A percentile compares a stretch with the other conserved stretches of the same genome.
Conservation (phyloP, 371 early-diverging fungal genomes). For the Syncephalastrum racemosum region DNA sequence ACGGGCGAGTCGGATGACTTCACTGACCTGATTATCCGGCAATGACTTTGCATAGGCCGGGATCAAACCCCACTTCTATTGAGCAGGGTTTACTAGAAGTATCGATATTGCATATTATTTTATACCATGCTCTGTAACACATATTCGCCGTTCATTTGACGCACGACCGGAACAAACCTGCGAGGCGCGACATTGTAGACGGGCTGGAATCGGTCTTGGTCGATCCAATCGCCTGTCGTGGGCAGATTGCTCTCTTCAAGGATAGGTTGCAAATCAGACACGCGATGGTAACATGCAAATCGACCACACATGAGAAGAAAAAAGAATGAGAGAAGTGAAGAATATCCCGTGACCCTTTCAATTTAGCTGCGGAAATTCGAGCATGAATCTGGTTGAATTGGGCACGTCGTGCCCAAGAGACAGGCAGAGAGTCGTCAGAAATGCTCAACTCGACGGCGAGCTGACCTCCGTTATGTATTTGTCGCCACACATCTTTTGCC, state of each 20-base stretch:
- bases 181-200: slow-evolving; percentile 67
- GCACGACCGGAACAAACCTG: slow-evolving; percentile 53
- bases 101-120: too few relatives aligned
- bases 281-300: slow-evolving; percentile 31
- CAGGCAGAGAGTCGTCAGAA: too few relatives aligned
- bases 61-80: slow-evolving; percentile 67
- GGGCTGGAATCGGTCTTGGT: slow-evolving; percentile 38
- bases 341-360: background rate
- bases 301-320: slow-evolving; percentile 43
- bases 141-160: slow-evolving; percentile 28
- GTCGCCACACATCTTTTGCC: too few relatives aligned
- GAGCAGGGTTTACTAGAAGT: background rate
- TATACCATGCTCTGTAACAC: slow-evolving; percentile 56
- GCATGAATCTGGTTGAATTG: too few relatives aligned
- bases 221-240: slow-evolving; percentile 35
- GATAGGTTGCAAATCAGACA: slow-evolving; percentile 29
- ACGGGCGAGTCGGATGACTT: background rate
- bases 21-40: slow-evolving; percentile 37
- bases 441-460: too few relatives aligned
- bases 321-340: slow-evolving; percentile 2
- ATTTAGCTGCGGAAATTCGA: too few relatives aligned
- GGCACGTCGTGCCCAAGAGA: too few relatives aligned
- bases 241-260: slow-evolving; percentile 34
- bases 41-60: slow-evolving; percentile 49
- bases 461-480: too few relatives aligned